Evolutionary conservation across 2,329 filamentous ascomycete species (phyloP).

Genomic region (Curvularia verruculosa): DNA sequence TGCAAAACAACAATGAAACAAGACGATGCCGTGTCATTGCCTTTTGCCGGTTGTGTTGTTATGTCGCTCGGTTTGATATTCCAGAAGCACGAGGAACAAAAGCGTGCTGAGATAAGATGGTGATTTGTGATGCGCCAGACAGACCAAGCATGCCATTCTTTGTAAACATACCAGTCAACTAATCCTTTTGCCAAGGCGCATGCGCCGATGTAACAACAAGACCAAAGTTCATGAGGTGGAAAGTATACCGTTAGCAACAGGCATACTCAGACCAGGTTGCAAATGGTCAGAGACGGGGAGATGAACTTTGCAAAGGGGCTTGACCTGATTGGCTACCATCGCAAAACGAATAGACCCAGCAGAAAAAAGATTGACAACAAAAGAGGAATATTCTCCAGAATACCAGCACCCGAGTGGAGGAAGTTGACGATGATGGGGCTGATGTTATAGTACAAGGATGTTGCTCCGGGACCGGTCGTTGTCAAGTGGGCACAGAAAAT

Average conservation of each 20-base stretch:
- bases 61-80: background rate
- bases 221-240: background rate
- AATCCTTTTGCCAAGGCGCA: background rate
- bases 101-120: background rate
- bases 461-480: background rate
- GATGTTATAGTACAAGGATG: conserved; percentile 5
- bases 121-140: background rate
- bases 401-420: background rate
- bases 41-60: background rate
- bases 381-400: background rate
- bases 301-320: background rate
- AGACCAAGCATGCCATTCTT: background rate
- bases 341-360: background rate
- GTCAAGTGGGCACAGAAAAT: background rate
- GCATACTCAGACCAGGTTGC: background rate
- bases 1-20: background rate
- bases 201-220: background rate
- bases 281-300: background rate
- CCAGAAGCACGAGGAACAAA: background rate
- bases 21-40: background rate
- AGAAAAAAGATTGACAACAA: background rate
- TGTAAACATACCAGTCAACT: background rate
- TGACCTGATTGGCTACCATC: background rate
- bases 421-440: background rate
- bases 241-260: background rate